Conservation (phyloP, 2,329 filamentous ascomycete genomes). For the Pseudogymnoascus sp. region DNA sequence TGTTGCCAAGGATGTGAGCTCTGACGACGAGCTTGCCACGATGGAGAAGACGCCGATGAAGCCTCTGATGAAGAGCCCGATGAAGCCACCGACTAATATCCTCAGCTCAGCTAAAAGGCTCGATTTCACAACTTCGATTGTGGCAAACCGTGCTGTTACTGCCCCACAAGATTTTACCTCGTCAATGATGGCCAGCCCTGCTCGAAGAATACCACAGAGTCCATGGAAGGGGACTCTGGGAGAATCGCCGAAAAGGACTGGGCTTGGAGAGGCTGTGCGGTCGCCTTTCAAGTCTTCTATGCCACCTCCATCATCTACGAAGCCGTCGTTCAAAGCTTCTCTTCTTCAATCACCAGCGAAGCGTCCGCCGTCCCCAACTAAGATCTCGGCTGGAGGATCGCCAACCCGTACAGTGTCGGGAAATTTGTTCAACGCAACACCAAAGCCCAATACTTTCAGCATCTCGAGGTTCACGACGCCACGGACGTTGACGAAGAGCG, state of each 20-base stretch:
- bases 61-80: slow-evolving; percentile 45
- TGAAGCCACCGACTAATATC: slow-evolving; percentile 37
- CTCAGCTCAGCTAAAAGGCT: slow-evolving; percentile 29
- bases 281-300: slow-evolving; percentile 24
- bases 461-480: slow-evolving; percentile 26
- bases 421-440: slow-evolving; percentile 19
- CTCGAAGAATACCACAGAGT: slow-evolving; percentile 43
- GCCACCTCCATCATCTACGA: slow-evolving; percentile 19
- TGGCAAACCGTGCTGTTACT: slow-evolving; percentile 26
- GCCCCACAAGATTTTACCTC: slow-evolving; percentile 29
- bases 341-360: slow-evolving; percentile 26
- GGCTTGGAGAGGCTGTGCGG: slow-evolving; percentile 20
- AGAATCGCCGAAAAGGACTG: slow-evolving; percentile 44
- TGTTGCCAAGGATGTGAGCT: slow-evolving; percentile 32
- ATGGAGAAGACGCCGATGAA: slow-evolving; percentile 42
- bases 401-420: slow-evolving; percentile 16
- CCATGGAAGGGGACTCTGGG: slow-evolving; percentile 47
- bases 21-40: slow-evolving; percentile 52
- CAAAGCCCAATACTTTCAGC: slow-evolving; percentile 24
- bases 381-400: slow-evolving; percentile 24
- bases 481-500: slow-evolving; percentile 18
- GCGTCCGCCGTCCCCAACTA: slow-evolving; percentile 26
- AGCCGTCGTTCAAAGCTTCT: slow-evolving; percentile 23
- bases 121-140: slow-evolving; percentile 27
- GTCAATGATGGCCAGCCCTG: slow-evolving; percentile 43